Evolutionary conservation across 2,329 filamentous ascomycete species (phyloP).

Genomic region (Thielaviopsis populi): DNA sequence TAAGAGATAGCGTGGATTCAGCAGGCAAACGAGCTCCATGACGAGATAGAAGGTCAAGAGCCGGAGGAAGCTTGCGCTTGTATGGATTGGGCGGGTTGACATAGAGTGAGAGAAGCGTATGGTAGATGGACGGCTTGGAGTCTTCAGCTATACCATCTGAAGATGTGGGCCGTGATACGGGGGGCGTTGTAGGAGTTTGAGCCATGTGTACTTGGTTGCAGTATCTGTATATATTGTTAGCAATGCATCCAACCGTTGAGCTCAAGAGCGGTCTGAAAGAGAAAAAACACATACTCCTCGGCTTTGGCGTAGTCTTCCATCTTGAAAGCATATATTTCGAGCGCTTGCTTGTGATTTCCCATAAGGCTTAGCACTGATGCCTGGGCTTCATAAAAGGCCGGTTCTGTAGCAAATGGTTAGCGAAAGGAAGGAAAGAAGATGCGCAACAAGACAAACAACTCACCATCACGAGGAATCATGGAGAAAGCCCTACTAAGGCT

Average conservation of each 20-base stretch:
- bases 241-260: conserved; percentile 18
- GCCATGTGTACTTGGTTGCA: conserved; percentile 72
- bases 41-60: conserved; percentile 73
- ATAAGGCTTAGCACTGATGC: conserved; percentile 88
- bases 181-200: conserved; percentile 29
- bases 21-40: conserved; percentile 87
- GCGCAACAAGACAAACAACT: conserved; percentile 21
- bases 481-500: conserved; percentile 63
- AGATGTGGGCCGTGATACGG: conserved; percentile 25
- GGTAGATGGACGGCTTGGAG: conserved; percentile 65
- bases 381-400: conserved; percentile 74
- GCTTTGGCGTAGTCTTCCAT: conserved; percentile 76
- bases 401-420: conserved; percentile 37
- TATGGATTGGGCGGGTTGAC: conserved; percentile 64
- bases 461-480: conserved; percentile 66
- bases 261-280: background rate
- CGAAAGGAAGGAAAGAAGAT: background rate
- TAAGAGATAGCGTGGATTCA: conserved; percentile 67
- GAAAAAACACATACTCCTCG: conserved; percentile 54
- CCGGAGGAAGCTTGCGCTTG: conserved; percentile 58
- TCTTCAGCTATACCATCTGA: conserved; percentile 30
- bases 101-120: conserved; percentile 79
- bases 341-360: conserved; percentile 84
- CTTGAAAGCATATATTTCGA: conserved; percentile 97
- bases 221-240: conserved; percentile 35